phyloP scores from a whole-genome alignment of 768 basidiomycete genomes.

The Stropharia rugosoannulata region DNA sequence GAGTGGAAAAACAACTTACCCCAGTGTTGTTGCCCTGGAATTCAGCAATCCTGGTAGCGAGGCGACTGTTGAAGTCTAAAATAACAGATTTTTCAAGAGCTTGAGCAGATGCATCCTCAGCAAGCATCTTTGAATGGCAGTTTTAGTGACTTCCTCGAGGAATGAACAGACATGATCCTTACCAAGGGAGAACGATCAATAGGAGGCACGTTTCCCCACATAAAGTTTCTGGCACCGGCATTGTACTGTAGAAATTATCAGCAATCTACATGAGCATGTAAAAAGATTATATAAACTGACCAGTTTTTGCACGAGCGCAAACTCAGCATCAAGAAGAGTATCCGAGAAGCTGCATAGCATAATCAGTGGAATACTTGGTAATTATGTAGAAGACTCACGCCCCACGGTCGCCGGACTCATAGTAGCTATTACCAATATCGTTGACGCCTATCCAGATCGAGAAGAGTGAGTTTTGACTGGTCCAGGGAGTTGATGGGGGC shows the following conservation, averaged over 20 bases:
- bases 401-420: conserved; percentile 40
- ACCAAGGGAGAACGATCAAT: conserved; percentile 45
- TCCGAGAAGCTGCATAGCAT: conserved; percentile 36
- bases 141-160: not conserved
- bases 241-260: conserved; percentile 26
- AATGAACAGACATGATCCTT: not conserved
- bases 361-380: not conserved
- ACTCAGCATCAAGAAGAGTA: conserved; percentile 46
- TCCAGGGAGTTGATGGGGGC: conserved; percentile 55
- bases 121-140: conserved; percentile 41
- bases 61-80: conserved; percentile 48
- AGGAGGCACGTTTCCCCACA: conserved; percentile 43
- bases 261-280: not conserved
- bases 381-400: conserved; percentile 46
- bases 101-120: conserved; percentile 36
- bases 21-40: conserved; percentile 46
- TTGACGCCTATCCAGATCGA: conserved; percentile 75
- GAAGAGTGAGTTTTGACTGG: conserved; percentile 55
- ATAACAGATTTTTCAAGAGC: conserved; percentile 46
- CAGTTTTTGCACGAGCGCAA: conserved; percentile 47
- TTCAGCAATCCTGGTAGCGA: conserved; percentile 35
- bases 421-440: conserved; percentile 60
- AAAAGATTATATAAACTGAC: conserved; percentile 21
- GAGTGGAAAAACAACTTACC: conserved; percentile 28
- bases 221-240: conserved; percentile 56